phyloP scores from a whole-genome alignment of 208 protist species.

The Trypanosoma melophagium region DNA sequence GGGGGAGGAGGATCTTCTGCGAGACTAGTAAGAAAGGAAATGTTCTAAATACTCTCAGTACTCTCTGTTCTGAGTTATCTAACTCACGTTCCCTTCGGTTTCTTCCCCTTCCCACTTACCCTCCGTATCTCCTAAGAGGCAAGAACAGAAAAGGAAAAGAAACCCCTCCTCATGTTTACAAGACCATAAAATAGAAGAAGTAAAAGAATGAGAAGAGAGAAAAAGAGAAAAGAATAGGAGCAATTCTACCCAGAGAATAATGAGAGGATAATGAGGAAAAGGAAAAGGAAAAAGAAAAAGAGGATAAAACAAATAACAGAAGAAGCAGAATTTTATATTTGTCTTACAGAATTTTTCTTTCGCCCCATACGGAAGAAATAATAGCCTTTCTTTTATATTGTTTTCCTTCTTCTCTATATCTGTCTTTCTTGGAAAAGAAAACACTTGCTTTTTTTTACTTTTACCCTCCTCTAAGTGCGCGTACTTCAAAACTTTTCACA shows the following conservation, averaged over 20 bases:
- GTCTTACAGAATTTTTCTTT: no score
- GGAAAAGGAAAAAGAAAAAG: no score
- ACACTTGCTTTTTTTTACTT: background rate
- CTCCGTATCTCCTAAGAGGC: background rate
- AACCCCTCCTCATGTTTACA: no score
- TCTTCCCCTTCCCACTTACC: background rate
- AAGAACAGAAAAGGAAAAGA: background rate
- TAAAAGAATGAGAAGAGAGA: constrained; percentile 9
- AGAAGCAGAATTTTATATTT: no score
- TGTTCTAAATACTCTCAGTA: no score
- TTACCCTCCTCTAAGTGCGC: background rate
- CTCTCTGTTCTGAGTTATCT: no score
- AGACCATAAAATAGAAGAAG: background rate
- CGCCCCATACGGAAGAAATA: background rate
- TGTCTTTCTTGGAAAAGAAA: background rate
- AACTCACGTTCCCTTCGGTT: no score
- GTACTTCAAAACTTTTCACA: background rate
- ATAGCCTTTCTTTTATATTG: background rate
- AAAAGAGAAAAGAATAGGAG: background rate
- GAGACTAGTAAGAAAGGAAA: no score
- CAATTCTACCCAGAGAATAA: no score
- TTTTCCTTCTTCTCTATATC: background rate
- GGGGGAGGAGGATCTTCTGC: no score
- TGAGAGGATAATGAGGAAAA: no score
- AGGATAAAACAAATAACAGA: constrained; percentile 1